Conservation (phyloP, 352 stramenopile species). For the Hyaloperonospora arabidopsidis region DNA sequence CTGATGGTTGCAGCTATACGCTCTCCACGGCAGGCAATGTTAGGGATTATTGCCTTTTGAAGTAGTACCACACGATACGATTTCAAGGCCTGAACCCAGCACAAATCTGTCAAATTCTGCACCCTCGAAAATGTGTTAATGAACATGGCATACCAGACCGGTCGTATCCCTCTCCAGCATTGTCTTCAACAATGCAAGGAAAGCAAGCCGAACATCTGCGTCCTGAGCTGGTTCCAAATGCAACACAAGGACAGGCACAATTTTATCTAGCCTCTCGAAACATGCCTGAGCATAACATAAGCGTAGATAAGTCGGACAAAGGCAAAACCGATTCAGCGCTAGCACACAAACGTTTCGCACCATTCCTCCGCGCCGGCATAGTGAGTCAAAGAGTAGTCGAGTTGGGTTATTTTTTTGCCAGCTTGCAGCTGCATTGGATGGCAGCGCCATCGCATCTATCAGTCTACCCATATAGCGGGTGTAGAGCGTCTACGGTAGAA, state of each 20-base stretch:
- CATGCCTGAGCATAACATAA: conserved; percentile 37
- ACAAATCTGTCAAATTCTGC: background rate
- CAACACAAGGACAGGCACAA: conserved; percentile 56
- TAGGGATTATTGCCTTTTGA: conserved; percentile 78
- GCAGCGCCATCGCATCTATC: conserved; percentile 44
- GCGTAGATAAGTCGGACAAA: conserved; percentile 1
- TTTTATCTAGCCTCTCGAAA: conserved; percentile 41
- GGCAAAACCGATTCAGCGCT: background rate
- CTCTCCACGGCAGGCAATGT: conserved; percentile 85
- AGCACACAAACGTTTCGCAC: conserved; percentile 27
- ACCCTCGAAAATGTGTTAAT: background rate
- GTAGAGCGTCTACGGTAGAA: conserved; percentile 44
- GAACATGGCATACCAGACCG: conserved; percentile 31
- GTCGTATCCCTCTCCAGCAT: conserved; percentile 59
- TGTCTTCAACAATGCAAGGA: conserved; percentile 78
- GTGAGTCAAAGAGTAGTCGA: conserved; percentile 68
- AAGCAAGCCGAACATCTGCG: conserved; percentile 67
- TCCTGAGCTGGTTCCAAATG: conserved; percentile 62
- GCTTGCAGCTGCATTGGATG: conserved; percentile 22
- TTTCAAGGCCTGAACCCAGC: conserved; percentile 41
- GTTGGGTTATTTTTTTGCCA: conserved; percentile 62
- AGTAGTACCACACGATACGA: conserved; percentile 53
- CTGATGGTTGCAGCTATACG: conserved; percentile 80
- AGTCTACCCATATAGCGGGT: conserved; percentile 43
- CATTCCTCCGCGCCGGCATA: conserved; percentile 54